phyloP scores from a whole-genome alignment of 2,329 filamentous ascomycete species.

The Aureobasidium melanogenum region DNA sequence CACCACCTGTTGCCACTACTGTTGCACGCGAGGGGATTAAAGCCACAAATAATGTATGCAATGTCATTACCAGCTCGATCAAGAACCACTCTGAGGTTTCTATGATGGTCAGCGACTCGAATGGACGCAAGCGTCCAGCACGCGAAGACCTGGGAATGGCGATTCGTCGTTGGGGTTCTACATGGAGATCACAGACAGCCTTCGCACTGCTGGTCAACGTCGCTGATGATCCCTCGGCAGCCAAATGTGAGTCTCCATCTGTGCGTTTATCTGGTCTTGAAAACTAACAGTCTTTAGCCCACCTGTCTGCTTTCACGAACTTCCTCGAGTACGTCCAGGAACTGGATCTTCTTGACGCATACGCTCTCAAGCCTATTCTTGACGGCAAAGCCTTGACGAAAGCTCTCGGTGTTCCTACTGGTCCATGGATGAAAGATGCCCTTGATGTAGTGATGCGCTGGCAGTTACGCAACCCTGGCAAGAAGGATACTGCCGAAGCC shows the following conservation, averaged over 20 bases:
- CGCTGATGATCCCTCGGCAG: conserved; percentile 29
- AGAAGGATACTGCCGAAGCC: conserved; percentile 45
- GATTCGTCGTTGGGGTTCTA: conserved; percentile 61
- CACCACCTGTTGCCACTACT: conserved; percentile 51
- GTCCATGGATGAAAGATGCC: conserved; percentile 75
- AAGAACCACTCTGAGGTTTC: conserved; percentile 57
- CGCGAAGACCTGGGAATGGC: conserved; percentile 65
- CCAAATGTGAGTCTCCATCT: conserved; percentile 32
- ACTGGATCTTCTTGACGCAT: conserved; percentile 43
- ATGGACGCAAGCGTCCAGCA: conserved; percentile 39
- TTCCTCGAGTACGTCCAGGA: conserved; percentile 46
- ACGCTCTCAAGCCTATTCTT: conserved; percentile 43
- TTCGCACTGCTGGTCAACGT: conserved; percentile 60
- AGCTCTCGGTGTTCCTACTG: conserved; percentile 58
- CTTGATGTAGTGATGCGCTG: conserved; percentile 74
- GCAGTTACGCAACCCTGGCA: conserved; percentile 73
- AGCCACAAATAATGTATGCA: conserved; percentile 64
- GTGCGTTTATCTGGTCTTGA: background rate
- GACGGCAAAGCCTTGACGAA: conserved; percentile 67
- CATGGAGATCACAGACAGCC: conserved; percentile 64
- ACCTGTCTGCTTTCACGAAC: conserved; percentile 42
- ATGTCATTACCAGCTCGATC: conserved; percentile 57
- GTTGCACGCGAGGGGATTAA: conserved; percentile 72
- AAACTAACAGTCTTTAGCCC: conserved; percentile 24
- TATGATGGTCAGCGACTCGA: conserved; percentile 44